Evolutionary conservation across 164 flowering plant genomes (phyloP).

Genomic region (Kingdonia uniflora): DNA sequence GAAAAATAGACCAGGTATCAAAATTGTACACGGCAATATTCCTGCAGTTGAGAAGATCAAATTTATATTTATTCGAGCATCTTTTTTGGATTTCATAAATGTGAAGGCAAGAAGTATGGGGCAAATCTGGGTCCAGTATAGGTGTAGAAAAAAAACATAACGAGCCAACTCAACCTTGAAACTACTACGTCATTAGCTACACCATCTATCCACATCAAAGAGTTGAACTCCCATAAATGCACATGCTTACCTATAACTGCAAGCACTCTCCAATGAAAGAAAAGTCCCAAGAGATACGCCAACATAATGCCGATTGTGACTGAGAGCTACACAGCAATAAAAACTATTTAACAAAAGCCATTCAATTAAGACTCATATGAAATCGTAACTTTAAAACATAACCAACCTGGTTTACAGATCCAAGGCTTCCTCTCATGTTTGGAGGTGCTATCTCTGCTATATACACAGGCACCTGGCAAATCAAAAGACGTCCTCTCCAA

Average conservation of each 20-base stretch:
- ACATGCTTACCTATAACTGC: slow-evolving; percentile 54
- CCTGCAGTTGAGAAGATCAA: slow-evolving; percentile 33
- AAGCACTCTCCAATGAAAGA: slow-evolving; percentile 64
- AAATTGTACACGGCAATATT: slow-evolving; percentile 67
- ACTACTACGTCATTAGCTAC: too few relatives aligned
- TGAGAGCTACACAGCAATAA: slow-evolving; percentile 42
- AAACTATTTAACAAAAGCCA: neutral
- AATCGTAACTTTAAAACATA: neutral
- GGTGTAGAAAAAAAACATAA: too few relatives aligned
- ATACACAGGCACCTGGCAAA: slow-evolving; percentile 65
- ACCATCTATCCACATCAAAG: too few relatives aligned
- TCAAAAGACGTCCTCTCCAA: too few relatives aligned
- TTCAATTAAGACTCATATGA: too few relatives aligned
- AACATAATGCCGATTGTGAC: slow-evolving; percentile 75
- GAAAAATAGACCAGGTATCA: slow-evolving; percentile 91
- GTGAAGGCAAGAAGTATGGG: too few relatives aligned
- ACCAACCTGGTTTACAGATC: slow-evolving; percentile 59
- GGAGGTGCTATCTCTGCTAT: slow-evolving; percentile 88
- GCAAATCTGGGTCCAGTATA: too few relatives aligned
- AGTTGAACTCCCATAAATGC: too few relatives aligned
- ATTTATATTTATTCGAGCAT: too few relatives aligned
- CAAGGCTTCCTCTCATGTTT: slow-evolving; percentile 59
- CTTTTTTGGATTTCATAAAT: too few relatives aligned
- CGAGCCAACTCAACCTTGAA: too few relatives aligned
- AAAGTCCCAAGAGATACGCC: slow-evolving; percentile 72